Evolutionary conservation across 768 basidiomycete species (phyloP).

Genomic region (Scleroderma bovista): DNA sequence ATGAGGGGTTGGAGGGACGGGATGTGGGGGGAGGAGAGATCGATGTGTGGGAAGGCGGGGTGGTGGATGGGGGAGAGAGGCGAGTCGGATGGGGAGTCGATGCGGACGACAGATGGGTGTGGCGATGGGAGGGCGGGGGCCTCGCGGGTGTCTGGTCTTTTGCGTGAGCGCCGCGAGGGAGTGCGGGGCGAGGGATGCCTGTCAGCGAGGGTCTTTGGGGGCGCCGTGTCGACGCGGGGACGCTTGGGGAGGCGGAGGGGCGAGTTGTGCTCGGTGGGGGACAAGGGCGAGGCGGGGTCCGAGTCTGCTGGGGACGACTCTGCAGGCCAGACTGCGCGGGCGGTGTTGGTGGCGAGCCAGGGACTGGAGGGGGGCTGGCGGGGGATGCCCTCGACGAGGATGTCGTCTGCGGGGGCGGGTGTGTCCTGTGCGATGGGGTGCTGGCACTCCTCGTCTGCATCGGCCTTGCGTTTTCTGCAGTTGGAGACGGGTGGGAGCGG

Average conservation of each 20-base stretch:
- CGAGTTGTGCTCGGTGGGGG: slow-evolving; percentile 19
- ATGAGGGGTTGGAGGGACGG: slow-evolving; percentile 72
- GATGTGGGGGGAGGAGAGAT: slow-evolving; percentile 47
- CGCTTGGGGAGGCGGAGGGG: slow-evolving; percentile 21
- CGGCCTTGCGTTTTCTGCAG: slow-evolving; percentile 67
- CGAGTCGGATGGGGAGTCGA: slow-evolving; percentile 21
- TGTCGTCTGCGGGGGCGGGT: slow-evolving; percentile 25
- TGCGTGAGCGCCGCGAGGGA: slow-evolving; percentile 27
- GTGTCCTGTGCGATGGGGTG: slow-evolving; percentile 30
- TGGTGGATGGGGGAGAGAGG: slow-evolving; percentile 23
- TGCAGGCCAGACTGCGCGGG: slow-evolving; percentile 35
- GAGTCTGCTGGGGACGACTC: slow-evolving; percentile 29
- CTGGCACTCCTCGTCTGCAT: slow-evolving; percentile 39
- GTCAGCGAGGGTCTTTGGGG: slow-evolving; percentile 14
- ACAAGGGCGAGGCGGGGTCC: slow-evolving; percentile 37
- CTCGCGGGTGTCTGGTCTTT: slow-evolving; percentile 25
- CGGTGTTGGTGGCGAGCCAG: slow-evolving; percentile 27
- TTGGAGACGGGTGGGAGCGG: slow-evolving; percentile 37
- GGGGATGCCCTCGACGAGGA: slow-evolving; percentile 36
- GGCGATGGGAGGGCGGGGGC: slow-evolving; percentile 22
- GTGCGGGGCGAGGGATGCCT: slow-evolving; percentile 16
- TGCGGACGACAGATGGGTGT: slow-evolving; percentile 14
- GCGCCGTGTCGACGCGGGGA: slow-evolving; percentile 24
- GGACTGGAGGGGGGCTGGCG: slow-evolving; percentile 34
- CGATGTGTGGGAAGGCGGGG: slow-evolving; percentile 31